phyloP scores from a whole-genome alignment of 2,329 filamentous ascomycete species.

The Arthroderma uncinatum region DNA sequence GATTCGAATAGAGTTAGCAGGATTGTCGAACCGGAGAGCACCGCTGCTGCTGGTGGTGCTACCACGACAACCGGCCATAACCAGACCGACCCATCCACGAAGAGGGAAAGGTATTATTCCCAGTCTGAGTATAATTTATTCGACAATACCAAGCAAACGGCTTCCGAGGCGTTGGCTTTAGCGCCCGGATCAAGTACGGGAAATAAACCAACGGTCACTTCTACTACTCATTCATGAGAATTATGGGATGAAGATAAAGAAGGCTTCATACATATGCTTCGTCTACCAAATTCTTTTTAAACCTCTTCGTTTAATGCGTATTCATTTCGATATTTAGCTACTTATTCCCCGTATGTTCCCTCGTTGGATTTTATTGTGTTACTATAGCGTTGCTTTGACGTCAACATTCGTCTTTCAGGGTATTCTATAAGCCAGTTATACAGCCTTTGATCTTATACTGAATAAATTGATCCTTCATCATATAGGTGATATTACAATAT shows the following conservation, averaged over 20 bases:
- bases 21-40: neutral
- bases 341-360: neutral
- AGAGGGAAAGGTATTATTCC: slow-evolving; percentile 9
- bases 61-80: neutral
- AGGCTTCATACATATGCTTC: neutral
- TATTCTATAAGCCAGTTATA: neutral
- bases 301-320: neutral
- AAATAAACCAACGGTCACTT: neutral
- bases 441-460: neutral
- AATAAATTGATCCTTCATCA: neutral
- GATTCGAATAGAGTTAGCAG: slow-evolving; percentile 1
- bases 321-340: neutral
- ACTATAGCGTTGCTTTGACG: neutral
- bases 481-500: neutral
- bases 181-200: neutral
- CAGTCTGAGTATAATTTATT: neutral
- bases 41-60: neutral
- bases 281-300: neutral
- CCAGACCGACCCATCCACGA: neutral
- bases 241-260: neutral
- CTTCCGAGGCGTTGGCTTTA: neutral
- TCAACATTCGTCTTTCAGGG: neutral
- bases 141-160: neutral
- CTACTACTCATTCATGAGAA: neutral
- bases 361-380: neutral